These are phyloP conservation scores for Penicillium freii DNA, from an alignment of 2,329 filamentous ascomycete genomes.

Conservation along the genomic window DNA sequence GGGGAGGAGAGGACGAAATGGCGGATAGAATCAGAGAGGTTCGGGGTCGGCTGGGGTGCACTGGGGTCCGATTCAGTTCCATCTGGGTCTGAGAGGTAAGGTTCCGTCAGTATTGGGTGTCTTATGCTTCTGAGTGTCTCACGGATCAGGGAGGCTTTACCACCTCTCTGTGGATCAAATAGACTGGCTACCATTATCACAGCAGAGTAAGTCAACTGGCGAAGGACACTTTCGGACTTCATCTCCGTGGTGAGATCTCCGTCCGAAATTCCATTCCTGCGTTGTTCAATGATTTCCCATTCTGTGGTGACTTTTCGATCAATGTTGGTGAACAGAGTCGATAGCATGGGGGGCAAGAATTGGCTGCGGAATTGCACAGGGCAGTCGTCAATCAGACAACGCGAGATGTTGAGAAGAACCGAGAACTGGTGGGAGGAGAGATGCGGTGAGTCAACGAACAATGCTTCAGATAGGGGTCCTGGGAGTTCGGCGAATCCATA, in stretches of 20 bases:
- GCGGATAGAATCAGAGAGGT: slow-evolving; percentile 62
- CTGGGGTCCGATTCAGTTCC: slow-evolving; percentile 35
- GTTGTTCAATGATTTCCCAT: slow-evolving; percentile 72
- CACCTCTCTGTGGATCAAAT: slow-evolving; percentile 67
- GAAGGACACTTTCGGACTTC: slow-evolving; percentile 93
- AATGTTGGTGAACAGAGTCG: slow-evolving; percentile 79
- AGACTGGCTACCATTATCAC: slow-evolving; percentile 90
- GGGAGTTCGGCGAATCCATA: slow-evolving; percentile 87
- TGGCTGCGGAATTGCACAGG: slow-evolving; percentile 72
- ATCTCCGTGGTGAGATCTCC: slow-evolving; percentile 91
- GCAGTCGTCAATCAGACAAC: slow-evolving; percentile 88
- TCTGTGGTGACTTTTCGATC: slow-evolving; percentile 83
- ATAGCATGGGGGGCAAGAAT: slow-evolving; percentile 81
- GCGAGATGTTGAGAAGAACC: slow-evolving; percentile 83
- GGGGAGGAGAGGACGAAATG: slow-evolving; percentile 79
- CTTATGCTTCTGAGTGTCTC: not conserved
- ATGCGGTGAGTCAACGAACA: slow-evolving; percentile 78
- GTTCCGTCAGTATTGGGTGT: slow-evolving; percentile 4
- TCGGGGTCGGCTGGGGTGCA: slow-evolving; percentile 34
- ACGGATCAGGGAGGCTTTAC: slow-evolving; percentile 46
- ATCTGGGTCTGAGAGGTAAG: slow-evolving; percentile 34
- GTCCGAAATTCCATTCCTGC: slow-evolving; percentile 60
- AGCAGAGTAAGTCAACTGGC: slow-evolving; percentile 87
- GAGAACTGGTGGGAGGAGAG: slow-evolving; percentile 92
- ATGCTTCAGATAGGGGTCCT: slow-evolving; percentile 73